Base-by-base conservation (phyloP, 164 flowering plant genomes). In the Piper betle region DNA sequence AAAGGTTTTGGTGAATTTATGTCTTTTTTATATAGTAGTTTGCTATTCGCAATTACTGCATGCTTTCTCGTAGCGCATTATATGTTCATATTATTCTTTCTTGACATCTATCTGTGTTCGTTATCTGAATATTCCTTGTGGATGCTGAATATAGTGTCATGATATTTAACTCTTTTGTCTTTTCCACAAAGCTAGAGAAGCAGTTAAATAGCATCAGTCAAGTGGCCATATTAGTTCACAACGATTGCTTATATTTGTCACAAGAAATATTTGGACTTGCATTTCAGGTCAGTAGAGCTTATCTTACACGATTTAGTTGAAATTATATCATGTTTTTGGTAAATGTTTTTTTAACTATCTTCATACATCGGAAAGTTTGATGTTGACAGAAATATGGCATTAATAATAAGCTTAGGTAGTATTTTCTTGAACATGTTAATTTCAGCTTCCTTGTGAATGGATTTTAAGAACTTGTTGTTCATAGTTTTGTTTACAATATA, bases 201-300 rank as follows among this genome's bases (percentile, higher is more conserved):
- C 92, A 90, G 78, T 88, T 90, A 59, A 77, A 84, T 65, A 73
- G 79, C 64, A 77, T 90, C 77, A 85, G 80, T 73, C 99, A 88
- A 76, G 86, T 70, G 67, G 91, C 96, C 65, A 79, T 68, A 70
- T 83, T 93, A 48, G 73, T 93, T 74, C 94, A 93, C 79, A 93
- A 90, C 66, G 99, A 93, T 72, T 86, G 88, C 69, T 82, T 83
- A 38, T 90, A 82, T 75, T 70, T 90, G 33, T 86, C 88, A 43
- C 81, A 82, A 64, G 99, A 93, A 76, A 85, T 85, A 69, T 83
- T 86, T 66, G 97, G 96, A 62, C 87, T 93, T 74, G 91, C 96
- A 43, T 93, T 85, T 75, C 81, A 87, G 97, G 98, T 93, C 76
- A 61, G 72, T 43, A 59, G 13, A 25, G 33, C 33, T 25, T 25